Evolutionary conservation across 768 basidiomycete genomes (phyloP).

Genomic region (Leccinellum rugosiceps): DNA sequence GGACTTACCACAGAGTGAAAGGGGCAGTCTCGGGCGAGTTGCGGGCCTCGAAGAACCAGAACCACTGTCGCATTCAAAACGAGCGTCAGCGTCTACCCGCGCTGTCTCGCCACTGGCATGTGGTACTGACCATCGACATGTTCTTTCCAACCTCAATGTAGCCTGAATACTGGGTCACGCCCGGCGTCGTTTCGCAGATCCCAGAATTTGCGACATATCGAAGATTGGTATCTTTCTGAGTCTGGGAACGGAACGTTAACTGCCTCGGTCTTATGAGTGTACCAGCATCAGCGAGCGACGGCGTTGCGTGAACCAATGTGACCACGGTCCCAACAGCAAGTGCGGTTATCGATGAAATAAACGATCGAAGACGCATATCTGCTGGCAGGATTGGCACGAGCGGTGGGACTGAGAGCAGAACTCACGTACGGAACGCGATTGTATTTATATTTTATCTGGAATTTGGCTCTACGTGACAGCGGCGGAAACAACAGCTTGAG

Average conservation of each 20-base stretch:
- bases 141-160: slow-evolving; percentile 56
- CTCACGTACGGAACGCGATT: too few species aligned
- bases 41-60: slow-evolving; percentile 72
- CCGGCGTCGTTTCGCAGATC: slow-evolving; percentile 63
- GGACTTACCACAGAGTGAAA: slow-evolving; percentile 57
- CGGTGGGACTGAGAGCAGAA: neutral
- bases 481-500: too few species aligned
- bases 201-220: slow-evolving; percentile 57
- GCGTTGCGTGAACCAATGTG: neutral
- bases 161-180: slow-evolving; percentile 57
- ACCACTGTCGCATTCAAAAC: slow-evolving; percentile 44
- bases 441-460: neutral
- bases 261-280: neutral
- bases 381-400: neutral
- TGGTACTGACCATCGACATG: slow-evolving; percentile 51
- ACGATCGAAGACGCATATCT: slow-evolving; percentile 13
- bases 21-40: slow-evolving; percentile 58
- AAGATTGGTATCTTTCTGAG: slow-evolving; percentile 30
- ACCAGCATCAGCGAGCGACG: neutral
- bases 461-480: too few species aligned
- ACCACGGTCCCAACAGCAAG: neutral
- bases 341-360: neutral
- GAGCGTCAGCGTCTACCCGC: neutral
- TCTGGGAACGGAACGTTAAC: slow-evolving; percentile 13
- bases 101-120: neutral